Conservation (phyloP, 768 basidiomycete species). For the Suillus tomentosus region DNA sequence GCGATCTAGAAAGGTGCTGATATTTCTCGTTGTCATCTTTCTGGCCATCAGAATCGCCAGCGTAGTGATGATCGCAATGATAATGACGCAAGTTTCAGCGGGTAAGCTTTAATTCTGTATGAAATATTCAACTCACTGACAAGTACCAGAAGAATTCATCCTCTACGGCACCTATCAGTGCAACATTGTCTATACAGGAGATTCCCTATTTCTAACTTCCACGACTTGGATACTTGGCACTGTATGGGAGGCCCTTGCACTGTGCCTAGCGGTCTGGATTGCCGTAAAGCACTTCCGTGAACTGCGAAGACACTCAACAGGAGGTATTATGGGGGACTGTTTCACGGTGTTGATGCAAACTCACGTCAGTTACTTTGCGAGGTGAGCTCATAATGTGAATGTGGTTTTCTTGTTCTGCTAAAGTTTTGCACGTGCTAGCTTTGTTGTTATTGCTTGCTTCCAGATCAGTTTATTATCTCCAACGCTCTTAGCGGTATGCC, state of each 20-base stretch:
- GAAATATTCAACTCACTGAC: background rate
- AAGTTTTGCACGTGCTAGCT: background rate
- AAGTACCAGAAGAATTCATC: background rate
- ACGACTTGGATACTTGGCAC: background rate
- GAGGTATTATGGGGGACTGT: background rate
- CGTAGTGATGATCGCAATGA: background rate
- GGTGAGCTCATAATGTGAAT: background rate
- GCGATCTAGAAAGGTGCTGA: background rate
- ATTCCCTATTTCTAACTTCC: background rate
- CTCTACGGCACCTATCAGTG: background rate
- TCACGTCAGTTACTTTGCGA: background rate
- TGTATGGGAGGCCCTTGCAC: background rate
- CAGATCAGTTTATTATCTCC: background rate
- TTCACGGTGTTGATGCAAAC: background rate
- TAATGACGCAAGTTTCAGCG: accelerated
- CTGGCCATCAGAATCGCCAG: background rate
- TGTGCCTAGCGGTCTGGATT: background rate
- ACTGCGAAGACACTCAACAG: background rate
- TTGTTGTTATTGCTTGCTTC: background rate
- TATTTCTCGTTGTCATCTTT: background rate
- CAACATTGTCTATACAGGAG: background rate
- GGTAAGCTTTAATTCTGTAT: background rate
- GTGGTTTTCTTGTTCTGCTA: background rate
- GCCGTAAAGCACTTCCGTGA: background rate
- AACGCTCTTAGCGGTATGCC: background rate